Evolutionary conservation across 345 rosid species (phyloP), one percentile per base, ranked within the genome.

Genomic region (Rubroshorea leprosula): DNA sequence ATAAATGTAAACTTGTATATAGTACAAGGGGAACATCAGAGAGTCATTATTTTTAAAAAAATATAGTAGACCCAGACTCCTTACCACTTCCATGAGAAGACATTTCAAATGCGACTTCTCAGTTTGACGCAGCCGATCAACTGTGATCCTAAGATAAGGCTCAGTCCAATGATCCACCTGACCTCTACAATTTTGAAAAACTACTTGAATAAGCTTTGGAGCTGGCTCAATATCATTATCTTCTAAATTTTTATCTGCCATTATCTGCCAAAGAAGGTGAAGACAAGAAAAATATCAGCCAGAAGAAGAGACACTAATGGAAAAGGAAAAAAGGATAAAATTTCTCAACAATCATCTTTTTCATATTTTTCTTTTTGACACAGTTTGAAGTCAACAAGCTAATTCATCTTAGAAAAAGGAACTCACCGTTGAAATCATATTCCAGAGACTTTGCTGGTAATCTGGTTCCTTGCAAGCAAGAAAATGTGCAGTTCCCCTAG

Each of bases 91-190:
- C 63, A 90, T 27, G 51, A 94, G 93, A 70, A 94, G 97, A 61
- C 96, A 90, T 68, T 94, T 94, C 75, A 94, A 75, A 70, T 79
- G 77, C 49, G 95, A 72, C 65, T 79, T 83, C 67, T 86, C 87
- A n/a, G 95, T 74, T 59, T 85, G 80, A 35, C 76, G 85, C 69
- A 94, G 78, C 56, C 95, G 79, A 63, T 87, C 93, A 66, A 90
- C 73, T 5, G 95, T 84, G 54, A 94, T 74, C 68, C 87, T 83
- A 54, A 94, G 70, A 75, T 86, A 94, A 72, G 99, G 97, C 67
- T 94, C 99, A 66, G 84, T 79, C 96, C 95, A 94, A 3, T 79
- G 97, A 79, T 94, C 99, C 73, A 94, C 97, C 72, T 87, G 97
- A 52, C 97, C 99, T 76, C 76, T 86, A 74, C 97, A 87, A 68